phyloP scores from a whole-genome alignment of 768 basidiomycete species.

The Naganishia vaughanmartiniae region DNA sequence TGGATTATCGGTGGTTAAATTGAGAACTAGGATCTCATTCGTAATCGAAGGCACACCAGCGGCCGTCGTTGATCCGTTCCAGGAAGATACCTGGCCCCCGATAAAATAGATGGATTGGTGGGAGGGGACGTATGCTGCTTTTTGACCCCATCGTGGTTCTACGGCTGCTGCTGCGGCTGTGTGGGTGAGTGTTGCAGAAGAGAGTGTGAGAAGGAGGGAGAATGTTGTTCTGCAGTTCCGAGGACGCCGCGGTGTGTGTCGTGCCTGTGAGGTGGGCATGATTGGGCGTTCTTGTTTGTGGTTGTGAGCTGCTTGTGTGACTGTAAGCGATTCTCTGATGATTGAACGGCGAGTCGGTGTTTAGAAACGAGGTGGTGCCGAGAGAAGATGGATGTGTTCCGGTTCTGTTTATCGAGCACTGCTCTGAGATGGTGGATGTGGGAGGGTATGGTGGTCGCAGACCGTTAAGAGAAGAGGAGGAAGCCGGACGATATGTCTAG shows the following conservation, averaged over 20 bases:
- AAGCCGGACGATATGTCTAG: background rate
- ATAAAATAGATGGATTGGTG: slow-evolving; percentile 47
- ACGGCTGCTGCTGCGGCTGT: background rate
- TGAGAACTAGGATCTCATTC: slow-evolving; percentile 41
- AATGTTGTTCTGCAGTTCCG: background rate
- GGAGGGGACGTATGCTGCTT: slow-evolving; percentile 46
- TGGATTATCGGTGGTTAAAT: slow-evolving; percentile 45
- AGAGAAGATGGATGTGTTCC: background rate
- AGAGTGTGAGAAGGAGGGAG: slow-evolving; percentile 6
- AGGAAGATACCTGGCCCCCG: slow-evolving; percentile 44
- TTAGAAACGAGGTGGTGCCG: background rate
- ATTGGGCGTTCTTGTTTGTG: background rate
- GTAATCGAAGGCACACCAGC: slow-evolving; percentile 40
- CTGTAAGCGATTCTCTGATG: background rate
- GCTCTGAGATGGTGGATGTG: background rate
- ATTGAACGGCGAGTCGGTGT: background rate
- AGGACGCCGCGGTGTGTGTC: background rate
- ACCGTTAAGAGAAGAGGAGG: background rate
- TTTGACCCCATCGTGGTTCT: slow-evolving; percentile 46
- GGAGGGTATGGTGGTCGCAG: slow-evolving; percentile 7
- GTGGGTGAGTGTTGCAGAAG: background rate
- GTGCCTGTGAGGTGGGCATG: background rate
- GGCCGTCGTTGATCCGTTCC: slow-evolving; percentile 4
- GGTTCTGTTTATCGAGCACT: background rate
- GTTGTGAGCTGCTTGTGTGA: too few species aligned